These are phyloP conservation scores for Thelonectria rubi DNA, from an alignment of 2,329 filamentous ascomycete species.

Conservation along the genomic window DNA sequence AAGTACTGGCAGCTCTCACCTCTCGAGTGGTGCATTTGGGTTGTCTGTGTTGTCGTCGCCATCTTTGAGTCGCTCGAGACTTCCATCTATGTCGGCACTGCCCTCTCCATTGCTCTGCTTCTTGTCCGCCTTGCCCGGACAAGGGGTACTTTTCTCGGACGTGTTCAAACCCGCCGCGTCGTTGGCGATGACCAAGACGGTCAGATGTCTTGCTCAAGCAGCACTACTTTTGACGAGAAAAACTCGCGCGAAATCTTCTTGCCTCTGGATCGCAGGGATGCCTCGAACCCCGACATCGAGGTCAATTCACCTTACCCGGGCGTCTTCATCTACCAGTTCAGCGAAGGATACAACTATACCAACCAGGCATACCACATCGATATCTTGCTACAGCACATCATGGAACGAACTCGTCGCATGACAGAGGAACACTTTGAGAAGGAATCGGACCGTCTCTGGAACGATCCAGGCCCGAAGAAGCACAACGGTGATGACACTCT, in stretches of 20 bases:
- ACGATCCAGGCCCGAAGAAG: conserved; percentile 56
- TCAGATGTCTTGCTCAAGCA: not conserved
- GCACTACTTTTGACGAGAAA: conserved; percentile 9
- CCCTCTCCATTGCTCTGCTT: conserved; percentile 53
- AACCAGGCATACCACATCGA: conserved; percentile 61
- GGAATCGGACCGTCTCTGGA: conserved; percentile 62
- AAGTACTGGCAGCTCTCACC: conserved; percentile 82
- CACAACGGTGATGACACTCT: conserved; percentile 44
- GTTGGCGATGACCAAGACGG: not conserved
- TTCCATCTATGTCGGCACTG: conserved; percentile 60
- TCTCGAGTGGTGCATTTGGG: conserved; percentile 78
- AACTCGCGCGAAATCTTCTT: conserved; percentile 50
- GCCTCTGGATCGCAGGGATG: conserved; percentile 52
- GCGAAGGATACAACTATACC: conserved; percentile 61
- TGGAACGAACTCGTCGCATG: conserved; percentile 52
- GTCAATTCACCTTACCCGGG: conserved; percentile 57
- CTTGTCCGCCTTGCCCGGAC: conserved; percentile 57
- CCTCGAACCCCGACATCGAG: conserved; percentile 55
- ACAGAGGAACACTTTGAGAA: conserved; percentile 49
- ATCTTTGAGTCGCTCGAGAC: conserved; percentile 60
- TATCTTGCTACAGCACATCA: conserved; percentile 51
- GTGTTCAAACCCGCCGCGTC: conserved; percentile 40
- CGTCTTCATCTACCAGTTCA: conserved; percentile 62
- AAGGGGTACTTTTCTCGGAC: conserved; percentile 58
- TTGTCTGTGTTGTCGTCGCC: conserved; percentile 72